Evolutionary conservation across 2,329 filamentous ascomycete species (phyloP), one percentile per base, ranked within the genome.

Genomic region (Arachnomyces sp.): DNA sequence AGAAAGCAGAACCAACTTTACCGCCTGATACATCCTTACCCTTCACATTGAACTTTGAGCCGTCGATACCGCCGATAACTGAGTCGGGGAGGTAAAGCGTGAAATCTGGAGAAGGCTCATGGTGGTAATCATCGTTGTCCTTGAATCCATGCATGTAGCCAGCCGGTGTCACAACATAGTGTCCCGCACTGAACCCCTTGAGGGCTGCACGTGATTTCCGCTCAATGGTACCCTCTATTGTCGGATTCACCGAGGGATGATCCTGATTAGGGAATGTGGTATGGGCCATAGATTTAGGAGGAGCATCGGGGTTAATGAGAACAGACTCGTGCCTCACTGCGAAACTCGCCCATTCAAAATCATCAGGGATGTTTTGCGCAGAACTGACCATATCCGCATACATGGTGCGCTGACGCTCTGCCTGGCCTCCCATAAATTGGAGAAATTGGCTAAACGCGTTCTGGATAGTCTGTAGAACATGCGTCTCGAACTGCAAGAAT

Each of bases 61-160:
- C 88, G 49, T 73, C 79, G 20, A 78, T 63, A 15, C 69, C 73
- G 43, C 88, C 86, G 42, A 96, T 76, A 34, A 81, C 65, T 52
- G 90, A 93, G 53, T 98, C 92, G 8, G 92, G 89, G 1, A 98
- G 79, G 63, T 90, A 96, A 50, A 98, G 78, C 11, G 84, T 92
- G 31, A 92, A 71, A 60, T 98, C 90, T 0, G 92, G 90, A 42
- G 76, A 73, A 5, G 65, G 64, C 12, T 49, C 47, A n/a, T 67
- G 63, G 32, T 53, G 72, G 56, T 77, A 73, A 53, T 81, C 74
- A 55, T 96, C 90, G 58, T 85, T 83, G 56, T 93, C 88, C 67
- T 94, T 94, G 73, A 94, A 98, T 64, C 95, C 89, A 67, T 98
- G 92, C 43, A 98, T 68, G 66, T 82, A 98, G 56, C 85, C 87